Conservation (phyloP, 2,329 filamentous ascomycete species). For the Alternaria rosae region DNA sequence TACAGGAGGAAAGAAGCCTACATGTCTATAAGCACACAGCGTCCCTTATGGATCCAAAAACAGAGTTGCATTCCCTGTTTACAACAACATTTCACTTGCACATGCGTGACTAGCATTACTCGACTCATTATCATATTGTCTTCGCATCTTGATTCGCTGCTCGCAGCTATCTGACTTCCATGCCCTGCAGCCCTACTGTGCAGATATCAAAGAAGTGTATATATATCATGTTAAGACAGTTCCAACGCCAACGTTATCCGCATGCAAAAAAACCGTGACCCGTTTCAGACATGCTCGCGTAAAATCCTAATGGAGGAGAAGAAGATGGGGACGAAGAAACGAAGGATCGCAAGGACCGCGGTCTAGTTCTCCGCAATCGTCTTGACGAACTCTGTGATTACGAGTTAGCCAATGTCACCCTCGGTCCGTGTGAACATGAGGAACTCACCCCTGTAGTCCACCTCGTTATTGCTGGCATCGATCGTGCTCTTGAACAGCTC, state of each 20-base stretch:
- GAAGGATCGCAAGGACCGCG: not conserved
- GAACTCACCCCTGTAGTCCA: slow-evolving; percentile 89
- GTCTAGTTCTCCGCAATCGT: slow-evolving; percentile 50
- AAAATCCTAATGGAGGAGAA: not conserved
- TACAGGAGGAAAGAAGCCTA: slow-evolving; percentile 30
- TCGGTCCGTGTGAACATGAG: not conserved
- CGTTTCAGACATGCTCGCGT: slow-evolving; percentile 32
- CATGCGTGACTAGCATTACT: not conserved
- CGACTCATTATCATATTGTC: not conserved
- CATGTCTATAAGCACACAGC: slow-evolving; percentile 30
- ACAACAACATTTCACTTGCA: not conserved
- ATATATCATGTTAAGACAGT: slow-evolving; percentile 11
- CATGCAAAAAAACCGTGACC: slow-evolving; percentile 35
- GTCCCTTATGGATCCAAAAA: slow-evolving; percentile 44
- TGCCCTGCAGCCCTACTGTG: slow-evolving; percentile 6
- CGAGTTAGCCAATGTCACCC: not conserved
- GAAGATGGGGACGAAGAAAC: not conserved
- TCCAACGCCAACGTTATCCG: slow-evolving; percentile 37
- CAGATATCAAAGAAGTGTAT: slow-evolving; percentile 8
- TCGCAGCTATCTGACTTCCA: not conserved
- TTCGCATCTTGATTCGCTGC: not conserved
- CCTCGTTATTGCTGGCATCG: slow-evolving; percentile 93
- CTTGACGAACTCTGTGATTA: slow-evolving; percentile 47
- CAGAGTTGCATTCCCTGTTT: slow-evolving; percentile 19
- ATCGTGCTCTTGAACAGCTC: slow-evolving; percentile 94